Base-by-base conservation (phyloP, 2,329 filamentous ascomycete species). In the Sphaerulina musiva region DNA sequence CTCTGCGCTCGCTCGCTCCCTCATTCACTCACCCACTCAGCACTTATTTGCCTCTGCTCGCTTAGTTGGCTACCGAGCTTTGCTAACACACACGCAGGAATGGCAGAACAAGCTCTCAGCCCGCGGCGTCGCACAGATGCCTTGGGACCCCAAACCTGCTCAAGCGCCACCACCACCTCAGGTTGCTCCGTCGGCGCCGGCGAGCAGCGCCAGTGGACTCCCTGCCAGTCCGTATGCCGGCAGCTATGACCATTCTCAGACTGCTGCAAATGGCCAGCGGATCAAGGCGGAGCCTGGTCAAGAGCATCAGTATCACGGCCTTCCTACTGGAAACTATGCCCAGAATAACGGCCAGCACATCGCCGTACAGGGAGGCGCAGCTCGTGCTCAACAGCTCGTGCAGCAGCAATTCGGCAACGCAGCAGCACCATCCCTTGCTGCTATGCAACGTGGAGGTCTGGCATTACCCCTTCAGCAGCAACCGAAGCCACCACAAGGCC, bases 91-190 rank as follows among this genome's bases (percentile, higher is more conserved):
- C 29, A 11, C 34, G 49, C 69, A 97, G 91, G 88, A 85, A 74
- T 98, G 93, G 93, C 91, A 97, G 77, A 80, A 85, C 65, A 96
- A 95, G 73, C 80, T 98, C 36, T 87, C 91, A 1, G 83, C 84
- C 63, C 83, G 95, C 61, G 83, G 86, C 62, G 86, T 97, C 58
- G 93, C 93, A 56, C 78, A 82, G 54, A 96, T 97, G 70, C 92
- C 93, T 9, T 98, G 93, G 93, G 93, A 98, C 69, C 92, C 93
- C 42, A 85, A 87, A 68, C 85, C 86, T 47, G 84, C 87, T 49
- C 80, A 81, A 48, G 76, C 66, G 64, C 58, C 60, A 38, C 76
- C 65, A 66, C 57, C 61, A 41, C 59, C 59, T 41, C 59, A 58
- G 14, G 77, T 64, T 38, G 39, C 55, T 41, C 55, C 65, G 60